These are phyloP conservation scores for Fragaria nilgerrensis DNA, from an alignment of 306 rosid species.

Conservation along the genomic window DNA sequence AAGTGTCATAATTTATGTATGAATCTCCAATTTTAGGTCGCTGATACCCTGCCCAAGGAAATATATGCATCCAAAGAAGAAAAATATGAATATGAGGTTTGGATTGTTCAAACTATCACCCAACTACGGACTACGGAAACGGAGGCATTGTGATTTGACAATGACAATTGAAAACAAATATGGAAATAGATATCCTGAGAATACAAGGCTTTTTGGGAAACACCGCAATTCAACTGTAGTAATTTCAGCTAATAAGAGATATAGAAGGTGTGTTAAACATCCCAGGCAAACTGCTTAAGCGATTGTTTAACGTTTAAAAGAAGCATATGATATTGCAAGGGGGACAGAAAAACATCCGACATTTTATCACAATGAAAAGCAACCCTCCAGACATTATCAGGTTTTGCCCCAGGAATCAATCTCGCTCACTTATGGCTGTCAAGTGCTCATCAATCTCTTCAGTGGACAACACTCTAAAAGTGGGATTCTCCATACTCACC, in stretches of 20 bases:
- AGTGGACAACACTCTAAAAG: conserved; percentile 72
- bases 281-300: conserved; percentile 10
- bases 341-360: conserved; percentile 25
- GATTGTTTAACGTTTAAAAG: conserved; percentile 17
- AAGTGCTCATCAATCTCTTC: conserved; percentile 97
- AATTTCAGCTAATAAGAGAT: background rate
- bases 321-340: conserved; percentile 1
- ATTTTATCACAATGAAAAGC: conserved; percentile 6
- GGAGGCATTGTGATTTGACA: background rate
- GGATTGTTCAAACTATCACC: background rate
- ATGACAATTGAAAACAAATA: background rate
- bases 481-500: conserved; percentile 68
- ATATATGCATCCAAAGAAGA: background rate
- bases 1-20: too few relatives aligned
- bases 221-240: background rate
- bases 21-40: background rate
- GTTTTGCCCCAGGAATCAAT: conserved; percentile 38
- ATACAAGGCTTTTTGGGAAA: background rate
- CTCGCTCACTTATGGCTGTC: conserved; percentile 99
- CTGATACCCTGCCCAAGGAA: background rate
- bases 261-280: background rate
- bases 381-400: conserved; percentile 1
- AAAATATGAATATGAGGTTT: background rate
- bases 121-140: background rate
- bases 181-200: background rate